These are phyloP conservation scores for Kodamaea alishanica DNA, from an alignment of 1,139 yeast genomes.

Conservation along the genomic window DNA sequence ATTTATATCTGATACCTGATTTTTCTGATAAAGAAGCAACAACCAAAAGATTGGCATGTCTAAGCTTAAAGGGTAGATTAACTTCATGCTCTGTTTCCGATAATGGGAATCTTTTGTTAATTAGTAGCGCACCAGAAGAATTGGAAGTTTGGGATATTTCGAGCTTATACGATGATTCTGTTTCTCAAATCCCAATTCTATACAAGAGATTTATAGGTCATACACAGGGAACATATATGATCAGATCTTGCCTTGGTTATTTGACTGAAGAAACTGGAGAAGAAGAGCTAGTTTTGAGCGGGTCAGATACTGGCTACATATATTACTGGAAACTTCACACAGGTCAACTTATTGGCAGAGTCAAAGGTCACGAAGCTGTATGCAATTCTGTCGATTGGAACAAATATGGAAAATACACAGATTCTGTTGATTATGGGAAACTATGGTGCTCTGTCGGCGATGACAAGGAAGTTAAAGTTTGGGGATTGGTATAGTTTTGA, in stretches of 20 bases:
- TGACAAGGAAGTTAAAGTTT: constrained; percentile 63
- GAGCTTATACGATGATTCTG: constrained; percentile 8
- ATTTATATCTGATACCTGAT: constrained; percentile 46
- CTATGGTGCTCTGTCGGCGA: constrained; percentile 85
- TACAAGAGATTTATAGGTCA: constrained; percentile 69
- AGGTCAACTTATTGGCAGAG: constrained; percentile 62
- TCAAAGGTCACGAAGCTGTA: constrained; percentile 60
- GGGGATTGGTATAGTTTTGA: constrained; percentile 39
- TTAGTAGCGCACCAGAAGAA: constrained; percentile 74
- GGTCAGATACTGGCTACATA: constrained; percentile 77
- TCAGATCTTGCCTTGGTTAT: constrained; percentile 76
- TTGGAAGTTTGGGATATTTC: constrained; percentile 72
- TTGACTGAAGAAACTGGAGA: constrained; percentile 36
- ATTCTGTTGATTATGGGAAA: constrained; percentile 37
- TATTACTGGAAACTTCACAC: constrained; percentile 78
- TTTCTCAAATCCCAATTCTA: constrained; percentile 32
- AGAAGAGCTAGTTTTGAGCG: constrained; percentile 72
- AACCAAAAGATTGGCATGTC: constrained; percentile 32
- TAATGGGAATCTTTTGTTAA: constrained; percentile 49
- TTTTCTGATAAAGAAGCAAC: constrained; percentile 32
- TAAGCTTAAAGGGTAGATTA: constrained; percentile 34
- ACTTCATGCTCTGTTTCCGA: constrained; percentile 41
- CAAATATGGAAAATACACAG: constrained; percentile 22
- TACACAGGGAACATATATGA: constrained; percentile 63
- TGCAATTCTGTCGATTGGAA: constrained; percentile 83